Conservation (phyloP, 768 basidiomycete genomes). For the Collybiopsis confluens region DNA sequence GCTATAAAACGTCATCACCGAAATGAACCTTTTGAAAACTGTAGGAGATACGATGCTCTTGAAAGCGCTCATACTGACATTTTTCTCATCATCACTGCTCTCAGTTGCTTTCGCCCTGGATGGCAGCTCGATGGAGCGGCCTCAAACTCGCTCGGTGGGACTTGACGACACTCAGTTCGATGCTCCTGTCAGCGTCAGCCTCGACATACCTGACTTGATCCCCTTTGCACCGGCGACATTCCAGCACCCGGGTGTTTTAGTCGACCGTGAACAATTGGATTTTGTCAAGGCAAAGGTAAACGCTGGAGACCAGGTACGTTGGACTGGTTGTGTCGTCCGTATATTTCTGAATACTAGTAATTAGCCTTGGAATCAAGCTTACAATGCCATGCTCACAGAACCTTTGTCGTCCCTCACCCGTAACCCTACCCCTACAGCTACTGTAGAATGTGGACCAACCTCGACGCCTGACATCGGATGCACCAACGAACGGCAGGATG, state of each 20-base stretch:
- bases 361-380: slow-evolving; percentile 7
- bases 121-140: too few relatives aligned
- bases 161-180: not conserved
- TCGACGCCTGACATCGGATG: slow-evolving; percentile 6
- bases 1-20: too few relatives aligned
- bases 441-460: slow-evolving; percentile 8
- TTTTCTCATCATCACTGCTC: too few relatives aligned
- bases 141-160: too few relatives aligned
- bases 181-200: not conserved
- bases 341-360: not conserved
- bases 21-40: too few relatives aligned
- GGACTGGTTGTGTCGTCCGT: not conserved
- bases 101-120: too few relatives aligned
- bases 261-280: slow-evolving; percentile 2
- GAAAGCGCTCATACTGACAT: too few relatives aligned
- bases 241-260: slow-evolving; percentile 7
- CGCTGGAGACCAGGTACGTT: slow-evolving; percentile 1
- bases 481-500: slow-evolving; percentile 8
- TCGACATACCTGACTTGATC: not conserved
- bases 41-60: too few relatives aligned
- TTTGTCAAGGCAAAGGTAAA: slow-evolving; percentile 8
- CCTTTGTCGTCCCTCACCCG: slow-evolving; percentile 6
- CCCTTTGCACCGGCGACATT: slow-evolving; percentile 5
- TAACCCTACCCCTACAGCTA: not conserved
- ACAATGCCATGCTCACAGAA: slow-evolving; percentile 1